phyloP scores from a whole-genome alignment of 306 rosid species.

The Vicia sativa region DNA sequence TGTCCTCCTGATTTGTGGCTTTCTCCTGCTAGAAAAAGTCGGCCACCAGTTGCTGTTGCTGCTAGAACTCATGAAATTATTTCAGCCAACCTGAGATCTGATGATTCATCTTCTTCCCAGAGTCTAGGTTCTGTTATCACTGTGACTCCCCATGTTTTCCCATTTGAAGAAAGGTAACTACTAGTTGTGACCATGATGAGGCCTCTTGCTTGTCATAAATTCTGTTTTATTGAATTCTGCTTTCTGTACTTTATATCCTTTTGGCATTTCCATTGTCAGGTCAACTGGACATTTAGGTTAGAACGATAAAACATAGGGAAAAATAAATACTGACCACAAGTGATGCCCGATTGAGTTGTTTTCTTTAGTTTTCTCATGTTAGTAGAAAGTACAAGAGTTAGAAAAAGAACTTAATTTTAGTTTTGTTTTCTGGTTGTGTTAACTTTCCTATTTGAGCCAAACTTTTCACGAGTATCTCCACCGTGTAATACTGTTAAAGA shows the following conservation, averaged over 20 bases:
- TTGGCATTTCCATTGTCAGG: conserved; percentile 23
- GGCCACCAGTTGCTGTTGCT: conserved; percentile 85
- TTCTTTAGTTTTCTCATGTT: too few relatives aligned
- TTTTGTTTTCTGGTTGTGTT: conserved; percentile 28
- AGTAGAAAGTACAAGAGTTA: too few relatives aligned
- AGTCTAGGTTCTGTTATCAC: conserved; percentile 75
- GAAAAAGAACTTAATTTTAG: conserved; percentile 13
- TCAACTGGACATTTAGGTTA: conserved; percentile 27
- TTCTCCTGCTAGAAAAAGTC: conserved; percentile 86
- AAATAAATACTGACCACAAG: conserved; percentile 27
- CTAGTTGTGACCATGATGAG: conserved; percentile 36
- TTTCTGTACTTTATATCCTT: conserved; percentile 28
- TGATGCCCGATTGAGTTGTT: too few relatives aligned
- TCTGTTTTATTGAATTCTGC: conserved; percentile 13
- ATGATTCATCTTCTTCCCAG: conserved; percentile 56
- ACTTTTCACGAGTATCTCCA: conserved; percentile 1
- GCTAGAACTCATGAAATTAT: conserved; percentile 89
- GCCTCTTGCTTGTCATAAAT: conserved; percentile 31
- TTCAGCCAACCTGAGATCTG: conserved; percentile 60
- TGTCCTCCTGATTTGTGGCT: conserved; percentile 93
- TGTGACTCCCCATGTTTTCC: conserved; percentile 81
- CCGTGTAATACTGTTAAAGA: background rate
- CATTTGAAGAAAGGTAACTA: conserved; percentile 89
- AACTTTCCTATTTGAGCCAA: conserved; percentile 2
- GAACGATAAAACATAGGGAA: conserved; percentile 22